phyloP scores from a whole-genome alignment of 2,329 filamentous ascomycete genomes.

The Paraconiothyrium sp. region DNA sequence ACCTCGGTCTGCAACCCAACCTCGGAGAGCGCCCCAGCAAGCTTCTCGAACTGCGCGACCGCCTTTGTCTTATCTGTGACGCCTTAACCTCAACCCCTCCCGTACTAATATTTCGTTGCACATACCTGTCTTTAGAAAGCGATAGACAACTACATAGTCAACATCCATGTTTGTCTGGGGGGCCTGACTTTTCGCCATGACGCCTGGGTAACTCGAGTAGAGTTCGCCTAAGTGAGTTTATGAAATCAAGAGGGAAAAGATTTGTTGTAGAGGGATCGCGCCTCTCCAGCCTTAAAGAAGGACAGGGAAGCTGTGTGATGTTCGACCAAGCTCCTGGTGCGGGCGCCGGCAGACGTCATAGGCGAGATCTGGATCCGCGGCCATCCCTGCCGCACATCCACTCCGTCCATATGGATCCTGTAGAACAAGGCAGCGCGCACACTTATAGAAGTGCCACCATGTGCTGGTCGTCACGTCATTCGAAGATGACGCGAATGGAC shows the following conservation, averaged over 20 bases:
- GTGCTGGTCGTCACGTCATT: not conserved
- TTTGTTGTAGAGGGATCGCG: conserved; percentile 23
- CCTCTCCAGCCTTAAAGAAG: conserved; percentile 29
- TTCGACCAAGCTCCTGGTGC: conserved; percentile 33
- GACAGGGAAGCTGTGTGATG: conserved; percentile 38
- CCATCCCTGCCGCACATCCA: conserved; percentile 35
- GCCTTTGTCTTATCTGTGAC: conserved; percentile 72
- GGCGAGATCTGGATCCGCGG: conserved; percentile 25
- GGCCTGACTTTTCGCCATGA: conserved; percentile 51
- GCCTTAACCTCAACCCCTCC: conserved; percentile 21
- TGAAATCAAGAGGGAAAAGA: conserved; percentile 26
- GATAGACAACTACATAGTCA: conserved; percentile 88
- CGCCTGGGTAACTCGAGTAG: conserved; percentile 25
- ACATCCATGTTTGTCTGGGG: conserved; percentile 71
- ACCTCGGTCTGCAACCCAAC: conserved; percentile 91
- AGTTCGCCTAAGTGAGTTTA: conserved; percentile 28
- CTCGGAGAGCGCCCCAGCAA: conserved; percentile 76
- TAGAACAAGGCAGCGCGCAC: conserved; percentile 7
- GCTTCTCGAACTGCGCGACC: conserved; percentile 77
- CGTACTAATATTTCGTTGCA: conserved; percentile 14
- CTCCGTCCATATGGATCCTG: not conserved
- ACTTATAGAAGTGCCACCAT: not conserved
- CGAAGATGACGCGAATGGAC: too few relatives aligned
- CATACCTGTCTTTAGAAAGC: conserved; percentile 73
- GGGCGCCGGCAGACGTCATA: conserved; percentile 37